Evolutionary conservation across 805 yeast genomes (phyloP).

Genomic region (Metschnikowia lachancei): DNA sequence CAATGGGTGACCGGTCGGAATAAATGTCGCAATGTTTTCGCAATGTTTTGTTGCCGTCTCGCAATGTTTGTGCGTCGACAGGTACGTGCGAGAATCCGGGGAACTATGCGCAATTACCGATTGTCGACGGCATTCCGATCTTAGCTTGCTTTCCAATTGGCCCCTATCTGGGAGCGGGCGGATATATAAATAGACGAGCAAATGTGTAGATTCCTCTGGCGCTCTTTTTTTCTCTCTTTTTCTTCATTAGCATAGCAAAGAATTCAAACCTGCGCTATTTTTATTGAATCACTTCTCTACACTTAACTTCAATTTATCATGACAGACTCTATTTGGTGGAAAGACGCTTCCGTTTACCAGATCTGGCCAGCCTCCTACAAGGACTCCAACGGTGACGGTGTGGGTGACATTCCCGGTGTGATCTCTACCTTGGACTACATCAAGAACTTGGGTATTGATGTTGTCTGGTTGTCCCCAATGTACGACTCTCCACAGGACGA

Average conservation of each 20-base stretch:
- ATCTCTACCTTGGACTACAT: conserved; percentile 48
- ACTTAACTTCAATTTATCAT: no score
- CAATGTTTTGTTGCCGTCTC: not conserved
- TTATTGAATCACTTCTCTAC: conserved; percentile 18
- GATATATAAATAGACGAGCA: not conserved
- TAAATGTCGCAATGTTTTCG: conserved; percentile 6
- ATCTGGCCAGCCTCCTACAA: conserved; percentile 59
- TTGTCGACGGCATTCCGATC: no score
- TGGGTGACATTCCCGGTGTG: conserved; percentile 55
- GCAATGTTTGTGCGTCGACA: not conserved
- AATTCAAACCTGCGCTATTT: conserved; percentile 49
- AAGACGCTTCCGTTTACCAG: conserved; percentile 51
- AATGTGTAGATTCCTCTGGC: no score
- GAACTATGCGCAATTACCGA: conserved; percentile 2
- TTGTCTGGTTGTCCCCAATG: conserved; percentile 55
- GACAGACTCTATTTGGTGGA: conserved; percentile 47
- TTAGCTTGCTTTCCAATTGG: no score
- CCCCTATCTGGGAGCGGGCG: not conserved
- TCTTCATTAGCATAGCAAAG: conserved; percentile 9
- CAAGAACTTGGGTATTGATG: conserved; percentile 47
- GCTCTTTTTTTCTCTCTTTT: not conserved
- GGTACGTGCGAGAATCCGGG: conserved; percentile 8
- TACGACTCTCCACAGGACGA: conserved; percentile 56
- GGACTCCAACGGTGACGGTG: conserved; percentile 55
- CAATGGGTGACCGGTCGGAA: conserved; percentile 2